Evolutionary conservation across 768 basidiomycete genomes (phyloP), one percentile per base, ranked within the genome.

Genomic region (Boletus edulis): DNA sequence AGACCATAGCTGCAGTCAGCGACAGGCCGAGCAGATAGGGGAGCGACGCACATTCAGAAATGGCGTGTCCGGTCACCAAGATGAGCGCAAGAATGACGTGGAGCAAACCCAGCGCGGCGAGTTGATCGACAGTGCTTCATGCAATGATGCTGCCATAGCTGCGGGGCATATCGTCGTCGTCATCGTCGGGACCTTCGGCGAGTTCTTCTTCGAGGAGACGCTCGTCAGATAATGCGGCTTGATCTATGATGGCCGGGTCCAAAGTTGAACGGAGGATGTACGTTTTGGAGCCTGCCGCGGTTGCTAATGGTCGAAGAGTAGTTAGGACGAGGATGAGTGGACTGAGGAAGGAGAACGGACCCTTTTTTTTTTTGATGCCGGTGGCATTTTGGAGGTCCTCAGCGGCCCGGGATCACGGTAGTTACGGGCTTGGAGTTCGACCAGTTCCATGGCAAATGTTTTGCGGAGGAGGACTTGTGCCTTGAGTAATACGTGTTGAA

Each of bases 221-320:
- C 29, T 72, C 68, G 48, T 82, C 80, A 0, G 81, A 78, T 15
- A 78, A 62, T 3, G 81, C 76, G 1, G 90, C 84, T 31, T 77
- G 73, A 52, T 82, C 81, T 48, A 94, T 82, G 49, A 96, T 73
- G 13, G 67, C 58, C 0, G 81, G 69, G 51, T 91, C 74, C 15
- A 97, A 78, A 1, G 68, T 74, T 2, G 93, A 94, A 44, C 94
- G 87, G 17, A 97, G 76, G 42, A 95, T 89, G 67, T 89, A 98
- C 8, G 84, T 83, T 64, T 91, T 93, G 1, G 89, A 84, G 2
- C 88, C 83, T 3, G 78, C 64, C 6, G 81, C 73, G 11, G 80
- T 69, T 18, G 80, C 86, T 56, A 27, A 15, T 10, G 31, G 18
- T 8, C 2, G 14, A 41, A 3, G 11, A 12, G n/a, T n/a, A n/a